Percentiles rank a stretch among this genome's conserved stretches.
phyloP scores from a whole-genome alignment of 257 asterid species.

The Catharanthus roseus region DNA sequence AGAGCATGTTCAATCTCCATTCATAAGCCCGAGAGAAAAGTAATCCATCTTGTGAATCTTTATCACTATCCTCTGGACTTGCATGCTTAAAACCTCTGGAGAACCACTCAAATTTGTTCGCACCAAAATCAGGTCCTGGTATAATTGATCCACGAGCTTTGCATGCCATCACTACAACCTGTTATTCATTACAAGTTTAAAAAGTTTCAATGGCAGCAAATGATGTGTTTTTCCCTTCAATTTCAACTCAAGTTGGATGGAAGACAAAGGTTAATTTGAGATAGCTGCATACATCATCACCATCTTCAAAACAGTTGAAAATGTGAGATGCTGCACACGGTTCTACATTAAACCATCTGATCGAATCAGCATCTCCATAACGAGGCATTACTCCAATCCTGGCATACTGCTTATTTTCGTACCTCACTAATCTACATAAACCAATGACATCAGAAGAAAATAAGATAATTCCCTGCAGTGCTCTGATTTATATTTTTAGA shows the following conservation, averaged over 20 bases:
- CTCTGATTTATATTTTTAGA: neutral
- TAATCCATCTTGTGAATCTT: conserved; percentile 18
- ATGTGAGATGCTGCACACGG: conserved; percentile 55
- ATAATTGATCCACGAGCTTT: conserved; percentile 46
- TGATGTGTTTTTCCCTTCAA: neutral
- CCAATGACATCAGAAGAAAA: neutral
- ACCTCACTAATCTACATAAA: conserved; percentile 41
- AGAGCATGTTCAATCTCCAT: conserved; percentile 56
- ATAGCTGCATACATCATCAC: conserved; percentile 38
- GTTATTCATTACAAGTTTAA: neutral
- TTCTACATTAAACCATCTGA: conserved; percentile 63
- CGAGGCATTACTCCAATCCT: conserved; percentile 82
- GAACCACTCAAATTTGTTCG: conserved; percentile 49
- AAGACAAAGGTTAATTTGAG: neutral
- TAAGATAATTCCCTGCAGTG: neutral
- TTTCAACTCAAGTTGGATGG: neutral
- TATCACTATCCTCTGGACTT: conserved; percentile 9
- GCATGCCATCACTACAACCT: conserved; percentile 58
- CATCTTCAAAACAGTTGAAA: conserved; percentile 63
- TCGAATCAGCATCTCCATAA: conserved; percentile 58
- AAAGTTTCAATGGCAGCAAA: neutral
- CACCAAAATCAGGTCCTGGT: conserved; percentile 63
- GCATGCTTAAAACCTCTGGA: conserved; percentile 37
- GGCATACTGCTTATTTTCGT: conserved; percentile 40
- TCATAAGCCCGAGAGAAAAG: conserved; percentile 43